Evolutionary conservation across 2,329 filamentous ascomycete species (phyloP).

Genomic region (Colletotrichum agaves): DNA sequence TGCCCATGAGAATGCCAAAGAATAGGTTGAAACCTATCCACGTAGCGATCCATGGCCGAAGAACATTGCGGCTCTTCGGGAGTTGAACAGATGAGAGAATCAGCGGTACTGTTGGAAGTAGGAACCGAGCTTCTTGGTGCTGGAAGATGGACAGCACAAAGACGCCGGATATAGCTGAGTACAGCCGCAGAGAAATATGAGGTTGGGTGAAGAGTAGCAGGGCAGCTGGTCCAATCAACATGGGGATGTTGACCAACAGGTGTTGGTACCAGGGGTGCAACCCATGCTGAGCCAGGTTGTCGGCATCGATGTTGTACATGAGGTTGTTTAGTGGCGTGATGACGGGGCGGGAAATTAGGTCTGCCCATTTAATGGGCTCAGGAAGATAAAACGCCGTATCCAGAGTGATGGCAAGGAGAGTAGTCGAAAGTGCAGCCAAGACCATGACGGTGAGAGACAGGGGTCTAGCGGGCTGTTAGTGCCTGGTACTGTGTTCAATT

Average conservation of each 20-base stretch:
- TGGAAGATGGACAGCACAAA: constrained; percentile 78
- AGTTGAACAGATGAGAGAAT: constrained; percentile 78
- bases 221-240: constrained; percentile 77
- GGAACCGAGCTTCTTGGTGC: constrained; percentile 83
- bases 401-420: constrained; percentile 77
- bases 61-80: constrained; percentile 62
- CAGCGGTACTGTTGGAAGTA: constrained; percentile 80
- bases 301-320: constrained; percentile 75
- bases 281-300: constrained; percentile 80
- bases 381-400: constrained; percentile 87
- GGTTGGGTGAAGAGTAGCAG: constrained; percentile 68
- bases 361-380: constrained; percentile 71
- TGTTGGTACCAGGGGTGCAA: constrained; percentile 85
- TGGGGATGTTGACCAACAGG: constrained; percentile 74
- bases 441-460: constrained; percentile 71
- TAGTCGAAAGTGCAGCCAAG: constrained; percentile 73
- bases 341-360: constrained; percentile 72
- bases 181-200: constrained; percentile 70
- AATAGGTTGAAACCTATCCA: constrained; percentile 78
- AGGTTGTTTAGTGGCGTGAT: constrained; percentile 84
- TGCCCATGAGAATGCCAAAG: constrained; percentile 79
- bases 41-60: constrained; percentile 65
- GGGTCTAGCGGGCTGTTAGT: constrained; percentile 56
- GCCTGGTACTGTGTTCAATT: background rate
- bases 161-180: constrained; percentile 79